These are phyloP conservation scores for Sonneratia alba DNA, from an alignment of 345 rosid species.

Conservation along the genomic window DNA sequence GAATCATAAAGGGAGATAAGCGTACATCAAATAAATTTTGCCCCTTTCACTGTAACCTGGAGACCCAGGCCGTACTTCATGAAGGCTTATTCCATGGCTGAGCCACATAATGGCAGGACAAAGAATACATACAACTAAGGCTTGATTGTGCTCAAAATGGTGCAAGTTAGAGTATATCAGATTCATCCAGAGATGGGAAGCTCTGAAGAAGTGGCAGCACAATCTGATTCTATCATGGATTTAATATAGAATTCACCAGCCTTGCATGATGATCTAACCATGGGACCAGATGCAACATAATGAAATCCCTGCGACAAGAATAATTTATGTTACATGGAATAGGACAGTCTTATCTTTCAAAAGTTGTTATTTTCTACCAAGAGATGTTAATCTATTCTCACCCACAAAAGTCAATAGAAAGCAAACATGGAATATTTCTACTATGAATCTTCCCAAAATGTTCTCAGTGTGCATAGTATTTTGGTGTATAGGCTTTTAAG, in stretches of 20 bases:
- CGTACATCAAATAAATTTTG: neutral
- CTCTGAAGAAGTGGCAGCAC: conserved; percentile 45
- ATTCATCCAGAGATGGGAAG: conserved; percentile 13
- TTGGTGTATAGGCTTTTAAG: neutral
- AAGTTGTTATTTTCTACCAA: too few species aligned
- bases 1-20: neutral
- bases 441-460: neutral
- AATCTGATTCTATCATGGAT: conserved; percentile 90
- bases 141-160: neutral
- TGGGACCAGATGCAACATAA: conserved; percentile 94
- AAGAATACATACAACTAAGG: neutral
- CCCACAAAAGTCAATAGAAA: too few species aligned
- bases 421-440: neutral
- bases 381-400: too few species aligned
- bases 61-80: neutral
- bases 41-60: neutral
- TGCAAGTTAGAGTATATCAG: neutral
- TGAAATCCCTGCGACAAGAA: conserved; percentile 56
- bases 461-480: neutral
- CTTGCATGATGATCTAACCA: conserved; percentile 98
- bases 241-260: conserved; percentile 97
- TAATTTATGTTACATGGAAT: too few species aligned
- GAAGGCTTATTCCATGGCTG: neutral
- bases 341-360: too few species aligned
- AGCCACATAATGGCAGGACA: neutral